A percentile compares a stretch with the other conserved stretches of the same genome.
These are phyloP conservation scores for Groenewaldozyma tartarivorans DNA, from an alignment of 805 yeast genomes.

Conservation along the genomic window DNA sequence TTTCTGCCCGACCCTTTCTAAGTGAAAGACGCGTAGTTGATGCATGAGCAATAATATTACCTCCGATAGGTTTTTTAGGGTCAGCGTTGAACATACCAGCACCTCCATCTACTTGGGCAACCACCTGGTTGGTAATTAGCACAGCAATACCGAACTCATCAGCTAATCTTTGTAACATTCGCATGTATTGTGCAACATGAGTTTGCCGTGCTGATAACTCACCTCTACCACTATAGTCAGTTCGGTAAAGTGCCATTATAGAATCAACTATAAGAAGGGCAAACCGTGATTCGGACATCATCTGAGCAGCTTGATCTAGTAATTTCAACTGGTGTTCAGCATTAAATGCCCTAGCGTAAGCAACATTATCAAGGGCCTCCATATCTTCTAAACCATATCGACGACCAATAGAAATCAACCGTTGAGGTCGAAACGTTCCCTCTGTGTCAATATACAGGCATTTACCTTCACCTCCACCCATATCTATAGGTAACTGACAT, in stretches of 20 bases:
- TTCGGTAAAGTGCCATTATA: slow-evolving; percentile 90
- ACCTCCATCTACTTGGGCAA: slow-evolving; percentile 92
- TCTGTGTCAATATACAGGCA: slow-evolving; percentile 94
- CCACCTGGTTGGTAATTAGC: slow-evolving; percentile 92
- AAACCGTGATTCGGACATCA: slow-evolving; percentile 94
- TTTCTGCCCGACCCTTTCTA: slow-evolving; percentile 85
- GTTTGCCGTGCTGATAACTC: slow-evolving; percentile 90
- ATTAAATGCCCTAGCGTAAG: slow-evolving; percentile 94
- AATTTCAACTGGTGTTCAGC: slow-evolving; percentile 92
- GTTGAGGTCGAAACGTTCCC: slow-evolving; percentile 89
- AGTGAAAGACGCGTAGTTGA: slow-evolving; percentile 88
- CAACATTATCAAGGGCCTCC: slow-evolving; percentile 93
- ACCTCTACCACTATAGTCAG: slow-evolving; percentile 92
- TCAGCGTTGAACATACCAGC: slow-evolving; percentile 77
- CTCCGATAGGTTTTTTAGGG: slow-evolving; percentile 97
- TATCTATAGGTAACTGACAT: slow-evolving; percentile 89
- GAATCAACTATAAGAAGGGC: slow-evolving; percentile 91
- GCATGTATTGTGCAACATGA: slow-evolving; percentile 88
- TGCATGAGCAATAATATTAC: slow-evolving; percentile 93
- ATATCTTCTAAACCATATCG: slow-evolving; percentile 87
- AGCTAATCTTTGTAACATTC: slow-evolving; percentile 84
- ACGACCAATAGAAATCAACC: slow-evolving; percentile 82
- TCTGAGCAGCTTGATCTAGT: slow-evolving; percentile 79
- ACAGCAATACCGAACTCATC: slow-evolving; percentile 98
- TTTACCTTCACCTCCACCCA: slow-evolving; percentile 98